phyloP scores from a whole-genome alignment of 768 basidiomycete genomes.

The Cystobasidium ongulense region DNA sequence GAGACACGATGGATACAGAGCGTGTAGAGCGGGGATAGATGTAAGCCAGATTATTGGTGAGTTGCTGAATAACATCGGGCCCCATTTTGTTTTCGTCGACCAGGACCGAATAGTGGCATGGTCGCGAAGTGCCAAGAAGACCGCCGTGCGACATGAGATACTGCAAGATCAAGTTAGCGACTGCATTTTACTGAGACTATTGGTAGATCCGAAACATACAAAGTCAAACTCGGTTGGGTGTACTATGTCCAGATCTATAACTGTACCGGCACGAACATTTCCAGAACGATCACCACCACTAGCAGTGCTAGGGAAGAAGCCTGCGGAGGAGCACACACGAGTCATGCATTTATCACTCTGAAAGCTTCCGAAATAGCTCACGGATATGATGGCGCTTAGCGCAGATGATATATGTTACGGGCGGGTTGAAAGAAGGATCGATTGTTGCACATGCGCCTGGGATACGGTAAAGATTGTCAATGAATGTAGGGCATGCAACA shows the following conservation, averaged over 20 bases:
- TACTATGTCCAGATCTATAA: constrained; percentile 29
- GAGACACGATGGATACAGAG: constrained; percentile 51
- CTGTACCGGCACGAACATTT: constrained; percentile 32
- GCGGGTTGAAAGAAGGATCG: constrained; percentile 3
- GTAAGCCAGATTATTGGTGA: constrained; percentile 62
- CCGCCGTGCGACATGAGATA: constrained; percentile 33
- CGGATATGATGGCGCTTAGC: constrained; percentile 35
- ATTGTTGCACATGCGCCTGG: constrained; percentile 8
- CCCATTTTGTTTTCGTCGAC: constrained; percentile 60
- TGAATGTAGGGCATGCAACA: background rate
- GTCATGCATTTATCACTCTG: background rate
- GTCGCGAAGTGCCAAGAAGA: constrained; percentile 22
- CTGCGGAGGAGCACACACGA: background rate
- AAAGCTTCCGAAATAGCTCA: background rate
- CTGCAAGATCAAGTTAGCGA: background rate
- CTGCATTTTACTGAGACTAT: background rate
- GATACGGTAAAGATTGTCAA: background rate
- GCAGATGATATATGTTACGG: constrained; percentile 30
- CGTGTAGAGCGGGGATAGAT: constrained; percentile 75
- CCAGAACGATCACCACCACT: constrained; percentile 27
- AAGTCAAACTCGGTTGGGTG: constrained; percentile 28
- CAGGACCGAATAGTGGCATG: constrained; percentile 33
- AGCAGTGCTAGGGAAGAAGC: constrained; percentile 23
- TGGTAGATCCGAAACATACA: background rate
- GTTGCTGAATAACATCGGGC: constrained; percentile 66